Percentiles rank a stretch among this genome's conserved stretches.
phyloP scores from a whole-genome alignment of 306 rosid genomes.

The Luffa aegyptiaca region DNA sequence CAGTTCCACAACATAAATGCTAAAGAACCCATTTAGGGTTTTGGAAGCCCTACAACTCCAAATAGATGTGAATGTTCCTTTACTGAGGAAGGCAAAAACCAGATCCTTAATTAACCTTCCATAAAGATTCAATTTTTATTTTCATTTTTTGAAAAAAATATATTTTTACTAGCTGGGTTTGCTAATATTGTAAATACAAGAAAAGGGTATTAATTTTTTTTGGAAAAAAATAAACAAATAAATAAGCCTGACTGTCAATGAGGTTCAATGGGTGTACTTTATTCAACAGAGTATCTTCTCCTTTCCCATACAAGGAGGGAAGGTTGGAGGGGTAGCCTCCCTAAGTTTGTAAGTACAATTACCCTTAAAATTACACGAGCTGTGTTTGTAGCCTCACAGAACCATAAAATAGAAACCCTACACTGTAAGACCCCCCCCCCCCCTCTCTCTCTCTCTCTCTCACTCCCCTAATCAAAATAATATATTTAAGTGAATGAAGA shows the following conservation, averaged over 20 bases:
- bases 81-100: neutral
- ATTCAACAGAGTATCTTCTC: slow-evolving; percentile 12
- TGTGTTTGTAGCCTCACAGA: slow-evolving; percentile 15
- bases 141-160: neutral
- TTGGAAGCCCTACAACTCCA: neutral
- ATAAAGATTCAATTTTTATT: neutral
- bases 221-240: neutral
- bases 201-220: neutral
- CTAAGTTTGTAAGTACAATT: neutral
- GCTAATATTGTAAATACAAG: neutral
- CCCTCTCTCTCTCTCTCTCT: neutral
- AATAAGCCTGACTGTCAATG: neutral
- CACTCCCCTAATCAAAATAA: neutral
- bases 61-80: neutral
- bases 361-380: neutral
- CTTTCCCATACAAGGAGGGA: slow-evolving; percentile 4
- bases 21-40: neutral
- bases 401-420: slow-evolving; percentile 45
- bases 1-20: neutral
- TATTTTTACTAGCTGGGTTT: neutral
- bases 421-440: neutral
- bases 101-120: neutral
- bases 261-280: slow-evolving; percentile 11
- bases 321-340: slow-evolving; percentile 4
- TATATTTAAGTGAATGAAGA: neutral